Evolutionary conservation across 805 yeast genomes (phyloP).

Genomic region (Spathaspora girioi): DNA sequence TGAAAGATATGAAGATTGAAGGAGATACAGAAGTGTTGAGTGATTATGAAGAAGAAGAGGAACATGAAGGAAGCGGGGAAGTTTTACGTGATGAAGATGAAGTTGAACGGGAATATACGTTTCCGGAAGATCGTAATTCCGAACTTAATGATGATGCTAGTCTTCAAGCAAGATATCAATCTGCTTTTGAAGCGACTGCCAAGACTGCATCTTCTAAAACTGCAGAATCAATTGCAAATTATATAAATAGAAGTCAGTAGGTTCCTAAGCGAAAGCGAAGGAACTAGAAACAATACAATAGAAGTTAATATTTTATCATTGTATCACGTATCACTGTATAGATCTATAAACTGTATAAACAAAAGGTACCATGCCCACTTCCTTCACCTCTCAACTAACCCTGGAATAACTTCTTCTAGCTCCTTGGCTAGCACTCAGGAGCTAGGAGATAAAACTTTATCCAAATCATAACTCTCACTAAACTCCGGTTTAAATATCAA

Average conservation of each 20-base stretch:
- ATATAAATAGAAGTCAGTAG: slow-evolving; percentile 40
- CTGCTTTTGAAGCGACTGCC: slow-evolving; percentile 62
- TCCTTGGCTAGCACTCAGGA: neutral
- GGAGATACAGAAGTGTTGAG: slow-evolving; percentile 48
- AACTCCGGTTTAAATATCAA: slow-evolving; percentile 53
- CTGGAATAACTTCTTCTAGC: neutral
- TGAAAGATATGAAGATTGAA: slow-evolving; percentile 63
- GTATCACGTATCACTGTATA: neutral
- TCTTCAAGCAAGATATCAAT: slow-evolving; percentile 67
- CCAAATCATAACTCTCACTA: slow-evolving; percentile 27
- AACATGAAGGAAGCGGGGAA: slow-evolving; percentile 39
- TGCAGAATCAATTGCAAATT: slow-evolving; percentile 69
- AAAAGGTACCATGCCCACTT: neutral
- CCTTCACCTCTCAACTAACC: neutral
- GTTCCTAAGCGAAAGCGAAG: neutral
- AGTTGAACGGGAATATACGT: slow-evolving; percentile 62
- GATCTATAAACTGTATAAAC: neutral
- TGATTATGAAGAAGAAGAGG: slow-evolving; percentile 47
- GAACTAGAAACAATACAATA: neutral
- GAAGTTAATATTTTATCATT: neutral
- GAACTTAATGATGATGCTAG: slow-evolving; percentile 53
- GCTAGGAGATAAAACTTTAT: slow-evolving; percentile 13
- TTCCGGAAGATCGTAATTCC: slow-evolving; percentile 61
- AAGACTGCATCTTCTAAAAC: slow-evolving; percentile 61
- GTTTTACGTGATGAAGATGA: slow-evolving; percentile 46